phyloP scores from a whole-genome alignment of 2,329 filamentous ascomycete species.

The Pleomassaria siparia region DNA sequence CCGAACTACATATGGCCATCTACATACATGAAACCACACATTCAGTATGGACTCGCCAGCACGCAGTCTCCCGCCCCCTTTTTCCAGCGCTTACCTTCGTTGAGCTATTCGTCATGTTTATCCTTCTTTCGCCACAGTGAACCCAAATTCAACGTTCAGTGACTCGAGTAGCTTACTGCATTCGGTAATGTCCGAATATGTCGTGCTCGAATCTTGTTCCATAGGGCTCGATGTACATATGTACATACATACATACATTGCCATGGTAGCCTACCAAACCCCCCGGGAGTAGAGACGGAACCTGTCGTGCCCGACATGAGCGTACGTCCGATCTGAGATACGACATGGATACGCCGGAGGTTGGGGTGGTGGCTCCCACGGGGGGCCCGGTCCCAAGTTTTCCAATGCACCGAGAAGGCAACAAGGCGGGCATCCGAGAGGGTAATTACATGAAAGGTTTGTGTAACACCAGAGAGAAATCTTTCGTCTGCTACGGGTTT shows the following conservation, averaged over 20 bases:
- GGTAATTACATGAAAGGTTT: no score
- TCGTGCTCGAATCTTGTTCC: no score
- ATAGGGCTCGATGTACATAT: no score
- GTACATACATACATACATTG: no score
- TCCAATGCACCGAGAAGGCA: neutral
- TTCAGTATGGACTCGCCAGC: neutral
- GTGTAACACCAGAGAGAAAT: no score
- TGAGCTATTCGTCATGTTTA: neutral
- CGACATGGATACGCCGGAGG: no score
- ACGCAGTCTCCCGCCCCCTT: neutral
- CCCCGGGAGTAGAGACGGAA: no score
- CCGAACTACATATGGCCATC: no score
- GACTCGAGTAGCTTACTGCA: neutral
- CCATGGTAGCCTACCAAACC: no score
- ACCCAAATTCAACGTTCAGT: neutral
- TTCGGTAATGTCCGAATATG: neutral
- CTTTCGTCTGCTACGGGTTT: no score
- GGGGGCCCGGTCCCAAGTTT: neutral
- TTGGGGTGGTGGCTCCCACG: no score
- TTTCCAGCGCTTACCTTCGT: neutral
- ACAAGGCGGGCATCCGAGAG: no score
- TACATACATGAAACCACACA: neutral
- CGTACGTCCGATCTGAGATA: neutral
- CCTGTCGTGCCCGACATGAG: neutral
- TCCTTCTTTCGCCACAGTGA: neutral